Base-by-base conservation (phyloP, 768 basidiomycete species). In the Agrocybe chaxingu region DNA sequence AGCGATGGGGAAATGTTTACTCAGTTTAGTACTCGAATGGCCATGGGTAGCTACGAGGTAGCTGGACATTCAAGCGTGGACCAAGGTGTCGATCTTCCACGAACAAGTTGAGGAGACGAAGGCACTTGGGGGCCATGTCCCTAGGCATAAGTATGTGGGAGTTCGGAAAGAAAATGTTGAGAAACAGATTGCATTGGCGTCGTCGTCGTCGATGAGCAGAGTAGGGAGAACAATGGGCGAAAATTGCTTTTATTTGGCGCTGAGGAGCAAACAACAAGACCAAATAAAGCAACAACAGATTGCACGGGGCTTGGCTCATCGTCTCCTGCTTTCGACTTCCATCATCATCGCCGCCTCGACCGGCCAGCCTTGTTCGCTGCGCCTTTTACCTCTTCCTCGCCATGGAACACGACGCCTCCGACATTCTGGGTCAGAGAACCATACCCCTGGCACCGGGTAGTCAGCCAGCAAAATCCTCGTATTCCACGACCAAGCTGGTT, bases 31-130 rank as follows among this genome's bases (percentile, higher is more conserved):
- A 85, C 86, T 87, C 85, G 78, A 82, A 78, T 77, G 78, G 61
- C 81, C 85, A 87, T 69, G 50, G 36, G 47, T 54, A 62, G 65
- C 72, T 67, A 63, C 49, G 51, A 59, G 52, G 63, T 61, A 74
- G 73, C 67, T 76, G 77, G 77, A 69, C 79, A 79, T 73, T 80
- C 84, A 81, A 89, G 86, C 76, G 86, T 88, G 86, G 86, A 88
- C 80, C 79, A 75, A 69, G 80, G 42, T 45, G 49, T 78, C 43
- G 33, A 62, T 88, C 78, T 88, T 74, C 87, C 87, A 88, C 84
- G 53, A 73, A 72, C 85, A 74, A 81, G 85, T 86, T 78, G 67
- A 82, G 82, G 85, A 68, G 78, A 87, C 86, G 84, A 89, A 78
- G 80, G 87, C 85, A 85, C 58, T 53, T 68, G 64, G 57, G 16